Percentiles rank a stretch among this genome's conserved stretches.
These are phyloP conservation scores for Cucumis hystrix DNA, from an alignment of 306 rosid species.

Conservation along the genomic window DNA sequence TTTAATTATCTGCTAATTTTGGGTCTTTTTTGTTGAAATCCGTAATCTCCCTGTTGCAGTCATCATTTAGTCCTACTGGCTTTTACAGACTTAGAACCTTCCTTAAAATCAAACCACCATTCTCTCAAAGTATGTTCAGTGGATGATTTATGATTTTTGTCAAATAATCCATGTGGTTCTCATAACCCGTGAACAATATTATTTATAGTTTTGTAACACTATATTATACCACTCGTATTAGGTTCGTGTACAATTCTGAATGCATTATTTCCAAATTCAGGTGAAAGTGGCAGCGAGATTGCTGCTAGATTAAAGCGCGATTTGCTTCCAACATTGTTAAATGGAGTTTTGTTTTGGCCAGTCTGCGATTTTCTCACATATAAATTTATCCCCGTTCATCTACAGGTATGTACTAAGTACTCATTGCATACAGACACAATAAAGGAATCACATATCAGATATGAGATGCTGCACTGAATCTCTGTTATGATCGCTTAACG, in stretches of 20 bases:
- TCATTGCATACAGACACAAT: neutral
- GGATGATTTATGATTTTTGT: neutral
- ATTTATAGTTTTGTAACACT: neutral
- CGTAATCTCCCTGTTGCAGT: neutral
- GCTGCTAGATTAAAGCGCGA: constrained; percentile 47
- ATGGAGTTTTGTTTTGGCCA: constrained; percentile 57
- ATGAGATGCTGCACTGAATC: neutral
- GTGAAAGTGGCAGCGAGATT: constrained; percentile 40
- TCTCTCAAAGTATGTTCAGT: neutral
- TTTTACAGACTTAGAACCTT: neutral
- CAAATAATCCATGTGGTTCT: neutral
- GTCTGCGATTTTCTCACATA: constrained; percentile 54
- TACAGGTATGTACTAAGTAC: constrained; percentile 35
- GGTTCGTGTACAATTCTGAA: neutral
- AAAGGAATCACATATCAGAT: neutral
- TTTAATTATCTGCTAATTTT: neutral
- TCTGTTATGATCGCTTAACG: neutral
- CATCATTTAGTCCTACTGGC: neutral
- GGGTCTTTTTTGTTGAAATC: neutral
- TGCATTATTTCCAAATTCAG: constrained; percentile 18
- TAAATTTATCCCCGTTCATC: constrained; percentile 47
- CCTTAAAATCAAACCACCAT: neutral
- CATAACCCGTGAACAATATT: neutral
- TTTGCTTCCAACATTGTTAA: constrained; percentile 49
- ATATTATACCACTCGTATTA: neutral